Base-by-base conservation (phyloP, 176 grass and related monocot species). In the Paspalum notatum region DNA sequence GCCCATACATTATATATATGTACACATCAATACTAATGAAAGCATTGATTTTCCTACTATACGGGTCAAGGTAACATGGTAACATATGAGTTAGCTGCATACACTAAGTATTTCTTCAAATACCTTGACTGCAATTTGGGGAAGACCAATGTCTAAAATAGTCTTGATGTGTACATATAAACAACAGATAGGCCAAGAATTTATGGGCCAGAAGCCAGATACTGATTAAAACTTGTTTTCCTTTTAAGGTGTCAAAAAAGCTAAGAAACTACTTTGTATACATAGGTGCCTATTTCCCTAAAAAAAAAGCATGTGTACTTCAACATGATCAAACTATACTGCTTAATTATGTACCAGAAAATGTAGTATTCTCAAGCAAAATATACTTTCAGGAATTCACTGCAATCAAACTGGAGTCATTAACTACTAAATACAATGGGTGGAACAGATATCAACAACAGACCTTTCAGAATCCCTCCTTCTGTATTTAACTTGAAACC, bases 401-500 rank as follows among this genome's bases (percentile, higher is more conserved):
- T 63, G 54, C 32, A 80, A 68, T 43, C 6, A 71, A n/a, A 73
- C 49, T 55, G 11, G 15, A 61, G 15, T 45, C 50, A 75, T 27
- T 66, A 70, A 75, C 43, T 70, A 62, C 43, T 82, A 24, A 66
- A 64, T 61, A 82, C 42, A 58, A 70, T 72, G 40, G 72, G 38
- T 82, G 49, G 54, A 65, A 42, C 12, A 56, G 42, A 67, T 79
- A 56, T 77, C 71, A 81, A 64, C 13, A 52, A 65, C 62, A 56
- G 52, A 98, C 96, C 96, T 98, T 98, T 98, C 78, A 95, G 85
- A 56, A 82, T 77, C 46, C 96, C 96, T 51, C 92, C 96, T 71
- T 93, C 90, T 58, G 96, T 88, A 95, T 91, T 98, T 74, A 98
- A 76, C 72, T 91, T 95, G 81, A 93, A 98, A 7, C 96, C 96